A percentile compares a stretch with the other conserved stretches of the same genome.
Conservation (phyloP, 176 grass and related monocot genomes). For the Carex parvula region DNA sequence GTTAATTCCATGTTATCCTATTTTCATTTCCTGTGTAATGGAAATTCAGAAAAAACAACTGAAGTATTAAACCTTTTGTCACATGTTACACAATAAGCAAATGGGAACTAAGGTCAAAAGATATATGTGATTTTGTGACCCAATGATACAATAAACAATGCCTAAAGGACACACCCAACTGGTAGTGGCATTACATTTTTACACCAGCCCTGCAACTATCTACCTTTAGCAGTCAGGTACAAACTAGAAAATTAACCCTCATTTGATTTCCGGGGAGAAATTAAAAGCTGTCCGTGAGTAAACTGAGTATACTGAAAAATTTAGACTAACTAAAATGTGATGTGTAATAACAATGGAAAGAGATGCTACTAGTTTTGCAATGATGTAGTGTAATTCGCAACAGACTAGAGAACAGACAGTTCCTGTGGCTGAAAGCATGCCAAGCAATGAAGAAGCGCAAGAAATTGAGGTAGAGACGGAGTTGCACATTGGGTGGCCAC, state of each 20-base stretch:
- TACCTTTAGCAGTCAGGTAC: not conserved
- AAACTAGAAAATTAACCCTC: not conserved
- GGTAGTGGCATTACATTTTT: not conserved
- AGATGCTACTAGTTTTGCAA: not conserved
- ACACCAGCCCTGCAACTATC: not conserved
- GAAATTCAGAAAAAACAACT: not conserved
- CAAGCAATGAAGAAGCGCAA: not conserved
- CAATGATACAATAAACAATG: not conserved
- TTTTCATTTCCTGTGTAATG: not conserved
- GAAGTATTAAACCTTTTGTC: not conserved
- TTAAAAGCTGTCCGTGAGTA: not conserved
- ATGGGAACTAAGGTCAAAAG: not conserved
- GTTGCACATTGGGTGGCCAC: constrained; percentile 37
- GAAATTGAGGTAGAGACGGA: constrained; percentile 37
- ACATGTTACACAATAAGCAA: not conserved
- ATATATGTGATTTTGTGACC: not conserved
- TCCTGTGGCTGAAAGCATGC: not conserved
- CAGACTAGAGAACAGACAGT: not conserved
- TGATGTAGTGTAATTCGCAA: not conserved
- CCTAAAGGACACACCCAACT: not conserved
- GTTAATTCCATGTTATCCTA: not conserved
- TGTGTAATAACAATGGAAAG: not conserved
- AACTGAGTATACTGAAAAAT: not conserved
- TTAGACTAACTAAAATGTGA: not conserved
- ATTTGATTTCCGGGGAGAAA: not conserved